These are phyloP conservation scores for Saccharomyces hybrid DNA, from an alignment of 1,139 yeast species.

Conservation along the genomic window DNA sequence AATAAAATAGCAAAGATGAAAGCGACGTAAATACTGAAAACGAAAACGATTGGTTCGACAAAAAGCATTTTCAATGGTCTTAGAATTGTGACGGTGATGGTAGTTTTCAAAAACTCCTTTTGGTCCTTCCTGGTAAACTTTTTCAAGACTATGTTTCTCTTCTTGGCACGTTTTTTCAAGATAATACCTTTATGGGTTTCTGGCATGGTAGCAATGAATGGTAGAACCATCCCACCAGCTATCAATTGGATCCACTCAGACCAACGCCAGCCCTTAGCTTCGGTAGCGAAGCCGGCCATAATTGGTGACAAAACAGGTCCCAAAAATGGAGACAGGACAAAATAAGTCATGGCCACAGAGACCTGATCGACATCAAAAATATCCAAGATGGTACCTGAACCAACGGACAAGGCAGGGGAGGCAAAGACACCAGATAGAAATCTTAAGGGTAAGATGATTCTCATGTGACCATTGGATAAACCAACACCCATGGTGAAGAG, in stretches of 20 bases:
- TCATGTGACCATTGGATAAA: conserved; percentile 45
- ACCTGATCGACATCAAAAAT: conserved; percentile 57
- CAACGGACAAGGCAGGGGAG: conserved; percentile 79
- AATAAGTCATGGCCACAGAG: conserved; percentile 63
- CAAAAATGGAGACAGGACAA: conserved; percentile 61
- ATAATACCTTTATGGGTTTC: conserved; percentile 67
- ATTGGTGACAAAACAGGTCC: conserved; percentile 83
- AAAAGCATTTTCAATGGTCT: conserved; percentile 59
- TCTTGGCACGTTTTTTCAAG: conserved; percentile 48
- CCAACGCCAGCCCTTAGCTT: conserved; percentile 69
- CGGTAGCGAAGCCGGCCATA: conserved; percentile 71
- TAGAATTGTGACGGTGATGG: conserved; percentile 42
- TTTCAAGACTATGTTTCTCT: conserved; percentile 46
- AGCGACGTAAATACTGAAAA: conserved; percentile 59
- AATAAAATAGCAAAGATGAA: conserved; percentile 68
- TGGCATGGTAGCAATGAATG: conserved; percentile 51
- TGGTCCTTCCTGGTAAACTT: conserved; percentile 26
- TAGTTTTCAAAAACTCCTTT: conserved; percentile 33
- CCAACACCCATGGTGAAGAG: conserved; percentile 74
- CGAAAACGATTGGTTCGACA: conserved; percentile 61
- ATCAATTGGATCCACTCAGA: conserved; percentile 67
- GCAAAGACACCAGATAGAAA: conserved; percentile 76
- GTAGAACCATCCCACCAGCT: conserved; percentile 59
- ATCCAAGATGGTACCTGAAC: conserved; percentile 81
- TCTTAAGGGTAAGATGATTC: conserved; percentile 56